These are phyloP conservation scores for Verticillium zaregamsianum DNA, from an alignment of 2,329 filamentous ascomycete genomes.

Conservation along the genomic window DNA sequence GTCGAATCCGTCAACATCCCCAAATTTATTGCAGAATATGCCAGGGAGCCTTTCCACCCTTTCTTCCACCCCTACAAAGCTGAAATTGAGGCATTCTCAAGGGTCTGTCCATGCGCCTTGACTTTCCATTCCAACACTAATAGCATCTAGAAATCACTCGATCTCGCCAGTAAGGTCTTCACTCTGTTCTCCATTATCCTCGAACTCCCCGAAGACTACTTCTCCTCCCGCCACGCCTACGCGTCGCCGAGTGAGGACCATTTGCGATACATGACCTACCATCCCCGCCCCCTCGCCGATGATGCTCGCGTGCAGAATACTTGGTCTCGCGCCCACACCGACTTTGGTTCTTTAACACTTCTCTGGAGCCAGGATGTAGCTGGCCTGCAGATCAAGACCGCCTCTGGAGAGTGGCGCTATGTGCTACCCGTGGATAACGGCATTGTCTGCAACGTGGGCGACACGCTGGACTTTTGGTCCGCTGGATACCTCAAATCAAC, in stretches of 20 bases:
- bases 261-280: slow-evolving; percentile 52
- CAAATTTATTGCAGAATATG: slow-evolving; percentile 40
- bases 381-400: slow-evolving; percentile 42
- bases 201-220: slow-evolving; percentile 48
- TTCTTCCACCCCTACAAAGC: slow-evolving; percentile 33
- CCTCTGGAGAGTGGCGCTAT: slow-evolving; percentile 36
- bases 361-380: slow-evolving; percentile 51
- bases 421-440: slow-evolving; percentile 37
- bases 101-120: slow-evolving; percentile 27
- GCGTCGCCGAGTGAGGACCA: slow-evolving; percentile 48
- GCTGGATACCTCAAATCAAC: slow-evolving; percentile 27
- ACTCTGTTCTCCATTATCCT: slow-evolving; percentile 40
- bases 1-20: slow-evolving; percentile 51
- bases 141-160: slow-evolving; percentile 21
- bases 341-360: slow-evolving; percentile 47
- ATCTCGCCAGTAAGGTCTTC: slow-evolving; percentile 21
- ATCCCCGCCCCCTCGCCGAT: slow-evolving; percentile 34
- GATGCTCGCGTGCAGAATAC: slow-evolving; percentile 24
- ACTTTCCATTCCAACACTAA: slow-evolving; percentile 21
- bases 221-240: slow-evolving; percentile 51
- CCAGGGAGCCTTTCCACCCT: slow-evolving; percentile 27
- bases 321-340: slow-evolving; percentile 37
- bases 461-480: slow-evolving; percentile 24
- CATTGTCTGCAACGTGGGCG: slow-evolving; percentile 38
- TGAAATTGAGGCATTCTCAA: slow-evolving; percentile 48